Evolutionary conservation across 2,329 filamentous ascomycete species (phyloP).

Genomic region (Aspergillus aculeatinus): DNA sequence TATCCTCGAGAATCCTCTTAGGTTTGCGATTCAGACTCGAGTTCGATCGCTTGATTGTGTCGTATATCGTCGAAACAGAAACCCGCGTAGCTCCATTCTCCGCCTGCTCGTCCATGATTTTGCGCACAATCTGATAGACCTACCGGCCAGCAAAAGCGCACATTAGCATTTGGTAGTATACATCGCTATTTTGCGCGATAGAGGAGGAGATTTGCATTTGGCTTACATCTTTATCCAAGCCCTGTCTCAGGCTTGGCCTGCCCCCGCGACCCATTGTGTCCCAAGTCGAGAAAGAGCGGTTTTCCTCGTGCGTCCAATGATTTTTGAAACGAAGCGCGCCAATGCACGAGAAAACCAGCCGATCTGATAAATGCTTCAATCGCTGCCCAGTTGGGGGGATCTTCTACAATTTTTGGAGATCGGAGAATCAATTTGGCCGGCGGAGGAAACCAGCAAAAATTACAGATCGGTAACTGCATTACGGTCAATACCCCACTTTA

Average conservation of each 20-base stretch:
- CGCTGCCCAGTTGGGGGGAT: background rate
- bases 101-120: constrained; percentile 67
- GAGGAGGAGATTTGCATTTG: background rate
- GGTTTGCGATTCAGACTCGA: constrained; percentile 80
- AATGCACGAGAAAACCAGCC: background rate
- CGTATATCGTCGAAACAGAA: constrained; percentile 66
- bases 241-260: constrained; percentile 52
- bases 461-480: background rate
- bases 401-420: constrained; percentile 21
- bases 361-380: constrained; percentile 1
- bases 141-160: constrained; percentile 24
- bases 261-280: constrained; percentile 43
- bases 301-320: background rate
- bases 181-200: background rate
- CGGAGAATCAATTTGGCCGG: constrained; percentile 19
- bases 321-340: background rate
- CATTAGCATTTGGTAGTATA: constrained; percentile 9
- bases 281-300: background rate
- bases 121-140: constrained; percentile 77
- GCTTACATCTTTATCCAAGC: constrained; percentile 64
- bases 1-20: constrained; percentile 77
- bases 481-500: background rate
- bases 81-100: constrained; percentile 52
- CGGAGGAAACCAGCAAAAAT: background rate
- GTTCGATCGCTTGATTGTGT: constrained; percentile 79